Base-by-base conservation (phyloP, 2,329 filamentous ascomycete species). In the Colletotrichum spaethianum region DNA sequence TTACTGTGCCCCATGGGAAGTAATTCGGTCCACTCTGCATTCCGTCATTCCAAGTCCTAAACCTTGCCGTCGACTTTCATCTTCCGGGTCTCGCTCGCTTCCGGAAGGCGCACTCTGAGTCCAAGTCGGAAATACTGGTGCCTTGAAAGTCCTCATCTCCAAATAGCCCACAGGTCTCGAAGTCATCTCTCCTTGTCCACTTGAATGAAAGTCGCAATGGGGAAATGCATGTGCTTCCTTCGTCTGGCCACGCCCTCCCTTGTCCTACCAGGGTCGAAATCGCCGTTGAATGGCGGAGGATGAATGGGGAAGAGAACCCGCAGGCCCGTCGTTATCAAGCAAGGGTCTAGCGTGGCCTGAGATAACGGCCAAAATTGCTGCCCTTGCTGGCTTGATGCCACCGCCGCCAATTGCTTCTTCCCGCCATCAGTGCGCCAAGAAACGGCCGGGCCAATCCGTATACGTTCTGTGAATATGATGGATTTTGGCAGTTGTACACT, bases 341-440 rank as follows among this genome's bases (percentile, higher is more conserved):
- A 72, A 36, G 65, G 65, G 44, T 55, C 48, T 59, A 62, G 68
- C 50, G 33, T 36, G 48, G 40, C 50, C 62, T 60, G 50, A 63
- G 68, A 68, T 71, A 67, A 71, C 56, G 52, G n/a, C 36, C 44
- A 50, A n/a, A 50, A 56, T 31, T 50, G 33, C 56, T 62, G 36
- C 50, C 40, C n/a, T 62, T 57, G 7, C 53, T 40, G 33, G 12
- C 33, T 26, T 52, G 46, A 36, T 53, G n/a, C 20, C 46, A 23
- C n/a, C 33, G n/a, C 28, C 42, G 31, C 59, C 59, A 26, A 50
- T 40, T 28, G n/a, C 31, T 28, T 56, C n/a, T 36, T 26, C 11
- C 31, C 14, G 16, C 33, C n/a, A 18, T 36, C 52, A 56, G n/a
- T 11, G 18, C n/a, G 33, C 53, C 53, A 60, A 60, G 56, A 42